Evolutionary conservation across 140 eudicot species (phyloP).

Genomic region (Bidens hawaiensis): DNA sequence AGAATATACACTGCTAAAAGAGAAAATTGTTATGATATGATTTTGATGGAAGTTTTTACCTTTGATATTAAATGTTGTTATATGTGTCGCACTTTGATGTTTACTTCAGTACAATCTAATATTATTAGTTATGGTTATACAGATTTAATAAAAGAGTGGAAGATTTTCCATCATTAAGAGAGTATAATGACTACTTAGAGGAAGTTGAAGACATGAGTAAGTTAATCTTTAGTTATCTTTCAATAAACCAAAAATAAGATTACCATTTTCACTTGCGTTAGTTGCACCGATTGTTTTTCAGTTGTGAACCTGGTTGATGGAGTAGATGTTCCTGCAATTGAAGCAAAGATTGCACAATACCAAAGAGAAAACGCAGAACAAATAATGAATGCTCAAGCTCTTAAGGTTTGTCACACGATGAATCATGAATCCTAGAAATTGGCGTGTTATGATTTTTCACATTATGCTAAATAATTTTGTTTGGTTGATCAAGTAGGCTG

Average conservation of each 20-base stretch:
- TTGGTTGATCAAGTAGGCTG: slow-evolving; percentile 57
- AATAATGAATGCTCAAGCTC: slow-evolving; percentile 90
- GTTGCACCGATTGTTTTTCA: slow-evolving; percentile 24
- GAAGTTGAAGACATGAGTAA: slow-evolving; percentile 98
- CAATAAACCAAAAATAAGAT: not conserved
- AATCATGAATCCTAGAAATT: not conserved
- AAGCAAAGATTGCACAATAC: slow-evolving; percentile 68
- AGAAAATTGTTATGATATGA: too few species aligned
- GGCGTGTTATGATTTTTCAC: not conserved
- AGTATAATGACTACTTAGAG: slow-evolving; percentile 90
- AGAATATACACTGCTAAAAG: not conserved
- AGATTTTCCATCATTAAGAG: slow-evolving; percentile 83
- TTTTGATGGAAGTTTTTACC: not conserved
- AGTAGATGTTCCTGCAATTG: slow-evolving; percentile 71
- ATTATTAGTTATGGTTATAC: slow-evolving; percentile 6
- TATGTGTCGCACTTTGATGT: not conserved
- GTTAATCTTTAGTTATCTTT: slow-evolving; percentile 19
- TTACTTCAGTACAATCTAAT: not conserved
- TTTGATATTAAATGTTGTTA: not conserved
- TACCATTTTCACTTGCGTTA: slow-evolving; percentile 9
- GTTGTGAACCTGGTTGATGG: slow-evolving; percentile 73
- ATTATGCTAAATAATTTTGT: not conserved
- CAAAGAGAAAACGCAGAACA: slow-evolving; percentile 92
- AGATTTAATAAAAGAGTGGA: slow-evolving; percentile 94
- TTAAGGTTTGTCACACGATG: slow-evolving; percentile 71